Evolutionary conservation across 306 rosid genomes (phyloP).

Genomic region (Glycine latifolia): DNA sequence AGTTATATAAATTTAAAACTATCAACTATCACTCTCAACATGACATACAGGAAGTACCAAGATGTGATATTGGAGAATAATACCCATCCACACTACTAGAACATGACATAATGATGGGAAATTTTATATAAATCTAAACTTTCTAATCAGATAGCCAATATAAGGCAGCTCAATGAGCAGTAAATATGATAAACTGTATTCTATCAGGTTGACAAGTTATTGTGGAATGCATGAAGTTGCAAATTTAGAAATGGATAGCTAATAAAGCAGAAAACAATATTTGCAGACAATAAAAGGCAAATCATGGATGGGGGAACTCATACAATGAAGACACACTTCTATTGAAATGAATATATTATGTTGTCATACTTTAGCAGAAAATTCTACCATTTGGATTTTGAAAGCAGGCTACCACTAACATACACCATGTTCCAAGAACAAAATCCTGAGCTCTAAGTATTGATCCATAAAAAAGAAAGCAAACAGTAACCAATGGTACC

Average conservation of each 20-base stretch:
- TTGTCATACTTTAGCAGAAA: neutral
- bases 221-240: slow-evolving; percentile 9
- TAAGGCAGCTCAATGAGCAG: neutral
- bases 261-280: neutral
- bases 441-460: neutral
- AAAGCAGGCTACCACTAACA: neutral
- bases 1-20: too few relatives aligned
- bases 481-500: neutral
- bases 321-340: neutral
- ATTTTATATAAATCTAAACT: neutral
- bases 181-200: neutral
- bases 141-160: neutral
- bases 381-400: neutral
- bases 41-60: too few relatives aligned
- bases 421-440: neutral
- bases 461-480: neutral
- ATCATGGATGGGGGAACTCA: slow-evolving; percentile 7
- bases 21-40: too few relatives aligned
- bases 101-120: too few relatives aligned
- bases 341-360: neutral
- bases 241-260: neutral
- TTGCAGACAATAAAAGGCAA: neutral
- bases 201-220: neutral
- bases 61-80: too few relatives aligned
- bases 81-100: too few relatives aligned